Conservation (phyloP, 371 early-diverging fungal species). For the Mucor irregularis region DNA sequence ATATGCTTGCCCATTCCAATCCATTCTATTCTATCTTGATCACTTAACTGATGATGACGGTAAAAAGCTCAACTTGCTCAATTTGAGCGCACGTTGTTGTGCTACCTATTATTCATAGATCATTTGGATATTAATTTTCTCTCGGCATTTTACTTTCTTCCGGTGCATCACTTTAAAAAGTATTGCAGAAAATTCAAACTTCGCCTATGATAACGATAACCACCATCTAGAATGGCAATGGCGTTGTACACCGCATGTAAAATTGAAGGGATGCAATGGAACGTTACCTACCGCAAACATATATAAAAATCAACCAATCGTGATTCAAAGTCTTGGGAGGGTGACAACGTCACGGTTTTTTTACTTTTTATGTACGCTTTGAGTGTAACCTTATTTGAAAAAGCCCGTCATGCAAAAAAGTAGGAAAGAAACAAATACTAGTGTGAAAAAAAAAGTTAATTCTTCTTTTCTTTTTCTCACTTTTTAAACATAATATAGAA, state of each 20-base stretch:
- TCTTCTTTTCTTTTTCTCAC: background rate
- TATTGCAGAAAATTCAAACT: background rate
- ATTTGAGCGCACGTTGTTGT: background rate
- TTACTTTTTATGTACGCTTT: background rate
- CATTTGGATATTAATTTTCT: too few relatives aligned
- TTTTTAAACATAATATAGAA: background rate
- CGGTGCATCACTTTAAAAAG: too few relatives aligned
- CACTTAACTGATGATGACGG: too few relatives aligned
- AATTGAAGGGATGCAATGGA: too few relatives aligned
- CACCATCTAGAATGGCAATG: background rate
- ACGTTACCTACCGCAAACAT: too few relatives aligned
- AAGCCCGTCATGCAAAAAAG: conserved; percentile 1
- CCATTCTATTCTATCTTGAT: too few relatives aligned
- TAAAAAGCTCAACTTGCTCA: too few relatives aligned
- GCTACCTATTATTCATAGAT: too few relatives aligned
- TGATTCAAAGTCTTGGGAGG: background rate
- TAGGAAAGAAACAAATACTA: background rate
- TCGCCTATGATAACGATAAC: background rate
- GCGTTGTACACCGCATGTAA: too few relatives aligned
- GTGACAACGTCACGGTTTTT: background rate
- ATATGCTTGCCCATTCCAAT: too few relatives aligned
- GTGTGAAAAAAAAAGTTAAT: background rate
- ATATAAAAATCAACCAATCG: too few relatives aligned
- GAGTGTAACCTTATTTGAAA: background rate
- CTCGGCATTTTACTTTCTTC: too few relatives aligned